Evolutionary conservation across 108 stramenopile genomes (phyloP).

Genomic region (Fragilaria radians): DNA sequence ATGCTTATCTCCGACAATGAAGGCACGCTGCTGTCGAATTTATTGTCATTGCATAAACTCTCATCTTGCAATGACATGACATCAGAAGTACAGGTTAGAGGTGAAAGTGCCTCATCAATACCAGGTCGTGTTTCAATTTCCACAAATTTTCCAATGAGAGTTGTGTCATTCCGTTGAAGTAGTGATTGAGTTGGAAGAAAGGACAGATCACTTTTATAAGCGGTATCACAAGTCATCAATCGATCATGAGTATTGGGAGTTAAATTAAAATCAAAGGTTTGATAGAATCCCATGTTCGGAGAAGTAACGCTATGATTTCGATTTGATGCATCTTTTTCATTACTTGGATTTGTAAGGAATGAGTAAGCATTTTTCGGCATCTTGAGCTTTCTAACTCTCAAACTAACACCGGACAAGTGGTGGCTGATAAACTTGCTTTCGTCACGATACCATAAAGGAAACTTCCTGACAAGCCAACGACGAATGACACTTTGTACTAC

Average conservation of each 20-base stretch:
- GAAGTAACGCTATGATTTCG: too few species aligned
- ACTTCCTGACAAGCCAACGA: slow-evolving; percentile 35
- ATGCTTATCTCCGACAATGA: not conserved
- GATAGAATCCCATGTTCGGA: too few species aligned
- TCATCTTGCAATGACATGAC: not conserved
- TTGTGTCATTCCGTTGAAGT: not conserved
- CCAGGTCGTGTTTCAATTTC: not conserved
- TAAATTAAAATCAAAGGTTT: not conserved
- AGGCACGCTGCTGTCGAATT: not conserved
- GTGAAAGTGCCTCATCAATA: not conserved
- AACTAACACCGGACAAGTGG: not conserved
- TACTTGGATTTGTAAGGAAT: not conserved
- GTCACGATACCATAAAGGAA: slow-evolving; percentile 4
- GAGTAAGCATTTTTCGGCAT: not conserved
- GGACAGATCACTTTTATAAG: not conserved
- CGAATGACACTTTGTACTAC: slow-evolving; percentile 59
- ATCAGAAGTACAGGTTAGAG: not conserved
- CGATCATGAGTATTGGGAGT: not conserved
- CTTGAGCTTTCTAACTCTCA: not conserved
- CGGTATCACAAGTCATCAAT: not conserved
- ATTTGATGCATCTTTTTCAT: too few species aligned
- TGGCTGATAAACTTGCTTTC: not conserved
- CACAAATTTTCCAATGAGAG: not conserved
- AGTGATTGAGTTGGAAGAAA: not conserved
- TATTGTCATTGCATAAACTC: not conserved